Evolutionary conservation across 192 early-diverging fungal genomes (phyloP).

Genomic region (Neocallimastix lanati): DNA sequence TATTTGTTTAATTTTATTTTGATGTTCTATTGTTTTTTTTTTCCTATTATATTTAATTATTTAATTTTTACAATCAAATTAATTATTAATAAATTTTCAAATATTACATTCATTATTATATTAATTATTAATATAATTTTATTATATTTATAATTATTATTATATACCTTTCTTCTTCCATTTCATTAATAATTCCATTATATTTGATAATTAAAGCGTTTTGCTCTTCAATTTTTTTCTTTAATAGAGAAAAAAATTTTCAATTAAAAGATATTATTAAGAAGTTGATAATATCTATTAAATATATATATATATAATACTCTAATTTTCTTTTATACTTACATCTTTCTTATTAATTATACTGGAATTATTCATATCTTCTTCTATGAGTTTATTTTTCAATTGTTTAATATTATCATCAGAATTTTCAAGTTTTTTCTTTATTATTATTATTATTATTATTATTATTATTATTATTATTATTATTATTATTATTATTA

Average conservation of each 20-base stretch:
- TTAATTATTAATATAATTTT: background rate
- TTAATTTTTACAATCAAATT: too few species aligned
- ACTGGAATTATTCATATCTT: background rate
- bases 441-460: too few species aligned
- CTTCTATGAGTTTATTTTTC: background rate
- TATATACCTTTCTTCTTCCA: background rate
- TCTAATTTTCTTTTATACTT: background rate
- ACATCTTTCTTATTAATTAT: background rate
- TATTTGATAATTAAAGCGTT: background rate
- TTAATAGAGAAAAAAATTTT: too few species aligned
- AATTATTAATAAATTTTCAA: too few species aligned
- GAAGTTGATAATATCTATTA: too few species aligned
- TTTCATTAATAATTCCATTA: background rate
- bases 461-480: too few species aligned
- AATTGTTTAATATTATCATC: background rate
- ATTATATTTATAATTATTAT: background rate
- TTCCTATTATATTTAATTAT: too few species aligned
- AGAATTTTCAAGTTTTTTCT: background rate
- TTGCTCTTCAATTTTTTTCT: background rate
- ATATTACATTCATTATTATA: background rate
- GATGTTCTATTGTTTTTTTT: background rate
- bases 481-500: too few species aligned
- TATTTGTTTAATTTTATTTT: background rate
- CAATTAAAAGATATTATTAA: too few species aligned
- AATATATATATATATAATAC: too few species aligned